These are phyloP conservation scores for Pseudoscleropodium purum DNA, from an alignment of 225 moss, liverwort and hornwort genomes.

Conservation along the genomic window DNA sequence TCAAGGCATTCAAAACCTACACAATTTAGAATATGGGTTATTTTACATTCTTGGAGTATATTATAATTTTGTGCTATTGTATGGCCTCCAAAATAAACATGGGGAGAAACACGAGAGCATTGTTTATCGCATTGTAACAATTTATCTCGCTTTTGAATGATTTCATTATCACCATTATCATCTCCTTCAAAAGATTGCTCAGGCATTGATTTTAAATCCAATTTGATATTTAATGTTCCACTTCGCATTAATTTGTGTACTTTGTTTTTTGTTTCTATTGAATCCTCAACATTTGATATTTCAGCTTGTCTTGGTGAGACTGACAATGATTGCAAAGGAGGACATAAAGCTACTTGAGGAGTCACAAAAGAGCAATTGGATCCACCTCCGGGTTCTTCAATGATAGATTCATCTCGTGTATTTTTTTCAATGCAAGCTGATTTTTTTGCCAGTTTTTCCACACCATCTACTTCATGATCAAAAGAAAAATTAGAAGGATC, in stretches of 20 bases:
- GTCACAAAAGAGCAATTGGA: background rate
- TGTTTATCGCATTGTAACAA: constrained; percentile 71
- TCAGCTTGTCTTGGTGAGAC: constrained; percentile 13
- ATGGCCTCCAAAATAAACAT: constrained; percentile 84
- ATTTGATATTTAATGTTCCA: constrained; percentile 65
- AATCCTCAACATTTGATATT: background rate
- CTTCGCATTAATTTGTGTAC: constrained; percentile 34
- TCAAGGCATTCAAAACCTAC: constrained; percentile 82
- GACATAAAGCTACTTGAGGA: constrained; percentile 29
- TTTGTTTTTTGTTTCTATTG: background rate
- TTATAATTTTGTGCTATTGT: constrained; percentile 66
- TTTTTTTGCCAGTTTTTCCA: background rate
- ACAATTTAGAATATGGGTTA: constrained; percentile 83
- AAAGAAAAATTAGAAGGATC: background rate
- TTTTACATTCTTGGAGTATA: constrained; percentile 54
- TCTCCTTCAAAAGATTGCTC: constrained; percentile 48
- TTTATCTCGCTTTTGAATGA: constrained; percentile 59
- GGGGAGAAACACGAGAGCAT: constrained; percentile 50
- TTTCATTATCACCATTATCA: constrained; percentile 61
- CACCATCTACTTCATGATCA: background rate
- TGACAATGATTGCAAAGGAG: constrained; percentile 37
- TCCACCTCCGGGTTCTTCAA: background rate
- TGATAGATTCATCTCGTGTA: background rate
- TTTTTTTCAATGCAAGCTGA: background rate
- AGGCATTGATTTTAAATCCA: constrained; percentile 66